A percentile compares a stretch with the other conserved stretches of the same genome.
These are phyloP conservation scores for Daldinia grandis DNA, from an alignment of 495 filamentous ascomycete genomes.

Conservation along the genomic window DNA sequence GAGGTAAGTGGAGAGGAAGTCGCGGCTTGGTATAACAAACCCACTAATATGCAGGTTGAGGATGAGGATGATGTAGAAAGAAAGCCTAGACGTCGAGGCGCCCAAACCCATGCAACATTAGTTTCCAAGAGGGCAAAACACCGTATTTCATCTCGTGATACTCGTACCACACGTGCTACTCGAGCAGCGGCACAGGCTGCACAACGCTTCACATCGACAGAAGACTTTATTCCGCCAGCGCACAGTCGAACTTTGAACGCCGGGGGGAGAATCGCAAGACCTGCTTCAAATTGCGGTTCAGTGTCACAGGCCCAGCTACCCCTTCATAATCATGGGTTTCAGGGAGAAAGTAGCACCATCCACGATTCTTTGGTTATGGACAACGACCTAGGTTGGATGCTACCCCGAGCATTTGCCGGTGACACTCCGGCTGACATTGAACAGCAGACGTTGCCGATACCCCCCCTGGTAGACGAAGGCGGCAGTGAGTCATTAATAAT, in stretches of 20 bases:
- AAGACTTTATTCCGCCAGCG: neutral
- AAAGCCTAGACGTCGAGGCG: constrained; percentile 40
- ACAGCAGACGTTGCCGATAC: constrained; percentile 27
- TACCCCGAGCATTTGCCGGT: neutral
- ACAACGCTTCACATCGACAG: neutral
- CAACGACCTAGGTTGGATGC: constrained; percentile 29
- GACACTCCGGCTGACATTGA: constrained; percentile 34
- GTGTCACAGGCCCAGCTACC: constrained; percentile 29
- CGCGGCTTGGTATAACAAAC: neutral
- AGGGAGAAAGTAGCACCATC: constrained; percentile 7
- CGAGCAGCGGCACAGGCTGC: constrained; percentile 12
- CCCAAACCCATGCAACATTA: constrained; percentile 15
- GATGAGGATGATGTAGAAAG: constrained; percentile 28
- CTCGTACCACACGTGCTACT: constrained; percentile 18
- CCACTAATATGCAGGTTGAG: constrained; percentile 34
- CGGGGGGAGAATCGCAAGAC: constrained; percentile 23
- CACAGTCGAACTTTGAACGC: constrained; percentile 13
- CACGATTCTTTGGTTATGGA: constrained; percentile 14
- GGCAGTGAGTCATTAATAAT: constrained; percentile 41
- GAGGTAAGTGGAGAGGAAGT: constrained; percentile 49
- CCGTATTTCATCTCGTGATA: constrained; percentile 6
- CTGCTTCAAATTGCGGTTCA: constrained; percentile 21
- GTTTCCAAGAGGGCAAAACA: constrained; percentile 36
- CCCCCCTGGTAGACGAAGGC: constrained; percentile 28
- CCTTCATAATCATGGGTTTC: constrained; percentile 40